These are phyloP conservation scores for Colletotrichum destructivum DNA, from an alignment of 2,329 filamentous ascomycete species.

Conservation along the genomic window DNA sequence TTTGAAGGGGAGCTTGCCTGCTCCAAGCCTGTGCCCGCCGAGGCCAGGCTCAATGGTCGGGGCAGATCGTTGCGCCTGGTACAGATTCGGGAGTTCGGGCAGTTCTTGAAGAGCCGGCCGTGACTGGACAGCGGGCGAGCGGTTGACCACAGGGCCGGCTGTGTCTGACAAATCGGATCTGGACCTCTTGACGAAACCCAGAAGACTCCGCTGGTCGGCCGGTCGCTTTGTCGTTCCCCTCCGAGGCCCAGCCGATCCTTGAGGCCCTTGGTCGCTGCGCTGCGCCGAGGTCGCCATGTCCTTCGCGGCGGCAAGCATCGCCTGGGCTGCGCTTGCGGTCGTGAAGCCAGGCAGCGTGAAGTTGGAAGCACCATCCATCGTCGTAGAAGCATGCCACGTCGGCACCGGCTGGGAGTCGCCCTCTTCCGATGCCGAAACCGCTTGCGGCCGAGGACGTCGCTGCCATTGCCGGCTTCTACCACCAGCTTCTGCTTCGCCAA, in stretches of 20 bases:
- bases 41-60: constrained; percentile 51
- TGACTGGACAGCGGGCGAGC: constrained; percentile 40
- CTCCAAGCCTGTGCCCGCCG: constrained; percentile 59
- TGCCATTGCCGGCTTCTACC: constrained; percentile 35
- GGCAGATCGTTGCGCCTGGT: constrained; percentile 38
- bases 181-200: constrained; percentile 55
- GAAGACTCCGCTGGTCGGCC: constrained; percentile 59
- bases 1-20: constrained; percentile 52
- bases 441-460: constrained; percentile 28
- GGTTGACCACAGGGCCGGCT: neutral
- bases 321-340: constrained; percentile 71
- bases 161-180: constrained; percentile 34
- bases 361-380: constrained; percentile 70
- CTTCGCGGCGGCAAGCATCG: constrained; percentile 52
- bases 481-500: neutral
- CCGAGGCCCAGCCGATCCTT: constrained; percentile 41
- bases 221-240: constrained; percentile 52
- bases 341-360: constrained; percentile 77
- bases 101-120: constrained; percentile 20
- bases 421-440: constrained; percentile 14
- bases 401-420: constrained; percentile 3
- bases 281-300: constrained; percentile 38
- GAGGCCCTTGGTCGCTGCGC: constrained; percentile 41
- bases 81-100: constrained; percentile 39
- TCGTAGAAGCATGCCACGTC: constrained; percentile 59